Conservation (phyloP, 192 early-diverging fungal species). For the Coemansia sp. region DNA sequence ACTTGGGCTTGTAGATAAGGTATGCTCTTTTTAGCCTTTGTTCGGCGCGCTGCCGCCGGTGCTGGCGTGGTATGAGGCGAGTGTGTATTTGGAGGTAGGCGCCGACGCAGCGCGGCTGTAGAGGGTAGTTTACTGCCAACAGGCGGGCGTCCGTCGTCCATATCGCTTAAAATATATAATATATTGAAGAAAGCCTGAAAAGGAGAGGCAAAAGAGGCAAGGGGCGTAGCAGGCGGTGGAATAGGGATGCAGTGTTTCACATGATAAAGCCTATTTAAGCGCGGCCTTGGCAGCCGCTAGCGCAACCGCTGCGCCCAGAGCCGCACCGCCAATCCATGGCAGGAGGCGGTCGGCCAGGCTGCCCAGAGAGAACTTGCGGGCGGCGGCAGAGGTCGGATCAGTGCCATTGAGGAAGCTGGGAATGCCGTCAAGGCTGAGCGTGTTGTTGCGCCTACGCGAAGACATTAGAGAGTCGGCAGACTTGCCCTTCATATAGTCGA, state of each 20-base stretch:
- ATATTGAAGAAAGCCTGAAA: too few species aligned
- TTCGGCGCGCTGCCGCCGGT: conserved; percentile 1
- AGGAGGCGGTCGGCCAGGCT: background rate
- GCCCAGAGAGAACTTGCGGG: conserved; percentile 2
- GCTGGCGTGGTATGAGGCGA: background rate
- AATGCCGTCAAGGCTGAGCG: conserved; percentile 59
- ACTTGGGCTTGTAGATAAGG: conserved; percentile 51
- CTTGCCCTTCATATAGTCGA: conserved; percentile 44
- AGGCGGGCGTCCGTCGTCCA: background rate
- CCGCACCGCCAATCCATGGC: conserved; percentile 42
- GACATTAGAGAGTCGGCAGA: conserved; percentile 19
- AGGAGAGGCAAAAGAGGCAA: too few species aligned
- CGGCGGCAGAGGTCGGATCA: background rate
- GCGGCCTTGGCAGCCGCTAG: conserved; percentile 5
- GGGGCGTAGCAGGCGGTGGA: background rate
- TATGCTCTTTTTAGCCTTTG: background rate
- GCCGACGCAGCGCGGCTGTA: background rate
- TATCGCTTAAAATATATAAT: background rate
- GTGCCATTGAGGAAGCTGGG: conserved; percentile 50
- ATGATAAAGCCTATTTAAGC: background rate
- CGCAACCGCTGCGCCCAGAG: conserved; percentile 27
- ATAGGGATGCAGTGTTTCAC: background rate
- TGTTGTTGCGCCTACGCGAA: conserved; percentile 51
- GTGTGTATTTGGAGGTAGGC: background rate
- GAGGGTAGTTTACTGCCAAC: background rate